Evolutionary conservation across 2,329 filamentous ascomycete genomes (phyloP).

Genomic region (Colletotrichum sp.): DNA sequence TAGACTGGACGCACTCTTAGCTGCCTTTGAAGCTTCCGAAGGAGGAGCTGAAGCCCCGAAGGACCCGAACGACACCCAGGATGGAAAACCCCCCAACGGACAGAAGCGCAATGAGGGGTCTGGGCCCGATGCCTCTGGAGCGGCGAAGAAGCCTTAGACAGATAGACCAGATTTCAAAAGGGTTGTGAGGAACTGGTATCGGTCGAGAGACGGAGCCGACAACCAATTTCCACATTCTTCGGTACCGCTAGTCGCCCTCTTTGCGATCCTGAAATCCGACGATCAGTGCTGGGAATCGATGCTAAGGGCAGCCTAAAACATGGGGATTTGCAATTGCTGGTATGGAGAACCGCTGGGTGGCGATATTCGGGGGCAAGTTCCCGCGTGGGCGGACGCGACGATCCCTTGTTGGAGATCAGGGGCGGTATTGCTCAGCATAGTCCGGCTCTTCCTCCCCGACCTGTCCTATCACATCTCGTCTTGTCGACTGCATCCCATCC

Average conservation of each 20-base stretch:
- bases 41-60: not conserved
- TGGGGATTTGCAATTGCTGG: not conserved
- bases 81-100: not conserved
- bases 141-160: not conserved
- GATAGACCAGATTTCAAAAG: not conserved
- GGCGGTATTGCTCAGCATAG: not conserved
- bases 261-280: not conserved
- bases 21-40: slow-evolving; percentile 44
- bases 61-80: not conserved
- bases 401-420: not conserved
- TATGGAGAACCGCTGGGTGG: not conserved
- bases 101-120: not conserved
- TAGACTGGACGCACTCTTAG: slow-evolving; percentile 61
- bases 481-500: not conserved
- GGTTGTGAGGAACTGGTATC: not conserved
- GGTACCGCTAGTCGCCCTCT: not conserved
- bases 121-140: not conserved
- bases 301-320: not conserved
- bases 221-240: not conserved
- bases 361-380: not conserved
- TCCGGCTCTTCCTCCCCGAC: not conserved
- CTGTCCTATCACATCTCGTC: not conserved
- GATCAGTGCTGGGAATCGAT: not conserved
- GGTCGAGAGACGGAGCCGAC: not conserved
- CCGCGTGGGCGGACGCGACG: not conserved